Base-by-base conservation (phyloP, 2,329 filamentous ascomycete genomes). In the Xylariaceae sp. region DNA sequence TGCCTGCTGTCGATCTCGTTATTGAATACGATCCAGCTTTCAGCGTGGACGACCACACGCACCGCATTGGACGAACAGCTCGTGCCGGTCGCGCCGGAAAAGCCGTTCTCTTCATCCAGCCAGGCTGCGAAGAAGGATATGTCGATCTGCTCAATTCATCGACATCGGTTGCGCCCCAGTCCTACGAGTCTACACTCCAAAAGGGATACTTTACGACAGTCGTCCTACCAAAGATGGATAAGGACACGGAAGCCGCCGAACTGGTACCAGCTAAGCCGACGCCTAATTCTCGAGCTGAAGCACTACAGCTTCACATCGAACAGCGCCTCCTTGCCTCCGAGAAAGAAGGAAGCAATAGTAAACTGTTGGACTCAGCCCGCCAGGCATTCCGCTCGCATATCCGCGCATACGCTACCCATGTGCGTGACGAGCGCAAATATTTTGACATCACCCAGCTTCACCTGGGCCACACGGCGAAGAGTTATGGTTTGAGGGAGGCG, bases 1-100 rank as follows among this genome's bases (percentile, higher is more conserved):
- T 99, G 12, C 92, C 92, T 0, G 92, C 94, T 49, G 89, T 99
- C 50, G 94, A 99, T 69, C 79, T 96, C 26, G 91, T 99, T 48
- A 82, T 99, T 54, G 94, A 99, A 70, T 97, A 96, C 68, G 94
- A 99, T 68, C 91, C 94, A 0, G 89, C 94, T 2, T 97, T 97
- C 72, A 90, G 88, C 68, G 85, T 90, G 29, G 88, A 91, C 57
- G 94, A 99, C 70, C 94, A 99, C 70, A 80, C 96, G 6, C 94
- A 99, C 73, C 87, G 94, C 53, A 89, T 97, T 53, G 94, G 94
- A 52, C 88, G 94, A 70, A 99, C 94, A 8, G 94, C 94, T 3
- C 89, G 94, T 77, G 89, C 95, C 1, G 94, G 94, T 12, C 87
- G 89, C 4, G 82, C 92, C 8, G 94, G 94, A 31, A 86, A 91